These are phyloP conservation scores for apple (Malus domestica) DNA, from an alignment of 306 rosid genomes.

Conservation along the genomic window DNA sequence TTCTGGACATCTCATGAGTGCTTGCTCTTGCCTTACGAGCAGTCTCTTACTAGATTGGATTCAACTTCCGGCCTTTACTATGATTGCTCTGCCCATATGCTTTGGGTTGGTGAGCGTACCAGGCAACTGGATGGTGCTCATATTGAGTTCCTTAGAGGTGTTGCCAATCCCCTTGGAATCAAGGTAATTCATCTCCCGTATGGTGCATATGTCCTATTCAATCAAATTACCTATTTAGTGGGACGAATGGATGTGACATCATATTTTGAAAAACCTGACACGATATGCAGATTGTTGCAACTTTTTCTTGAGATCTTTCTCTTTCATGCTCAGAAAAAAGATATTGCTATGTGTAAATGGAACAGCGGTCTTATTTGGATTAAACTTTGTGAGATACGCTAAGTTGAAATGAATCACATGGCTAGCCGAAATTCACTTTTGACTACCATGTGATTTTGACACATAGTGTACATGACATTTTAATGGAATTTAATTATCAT, in stretches of 20 bases:
- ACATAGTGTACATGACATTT: neutral
- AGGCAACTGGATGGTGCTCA: constrained; percentile 97
- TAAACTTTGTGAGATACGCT: neutral
- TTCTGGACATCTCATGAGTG: constrained; percentile 99
- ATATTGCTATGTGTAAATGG: neutral
- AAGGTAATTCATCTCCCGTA: constrained; percentile 48
- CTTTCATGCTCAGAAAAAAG: neutral
- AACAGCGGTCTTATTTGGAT: neutral
- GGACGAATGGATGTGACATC: neutral
- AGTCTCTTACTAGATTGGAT: constrained; percentile 89
- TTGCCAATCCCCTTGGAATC: constrained; percentile 93
- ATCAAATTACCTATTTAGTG: neutral
- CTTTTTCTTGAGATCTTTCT: neutral
- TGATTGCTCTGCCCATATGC: constrained; percentile 96
- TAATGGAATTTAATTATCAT: neutral
- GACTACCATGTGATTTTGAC: neutral
- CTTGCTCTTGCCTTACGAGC: constrained; percentile 91
- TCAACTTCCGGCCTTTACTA: constrained; percentile 91
- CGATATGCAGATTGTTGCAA: no score
- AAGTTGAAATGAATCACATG: neutral
- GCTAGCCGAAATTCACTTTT: neutral
- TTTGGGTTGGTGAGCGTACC: constrained; percentile 95
- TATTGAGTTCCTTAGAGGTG: constrained; percentile 88
- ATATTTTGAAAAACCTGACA: neutral
- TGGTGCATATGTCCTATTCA: neutral